Evolutionary conservation across 768 basidiomycete species (phyloP), one percentile per base, ranked within the genome.

Genomic region (Cytidiella melzeri): DNA sequence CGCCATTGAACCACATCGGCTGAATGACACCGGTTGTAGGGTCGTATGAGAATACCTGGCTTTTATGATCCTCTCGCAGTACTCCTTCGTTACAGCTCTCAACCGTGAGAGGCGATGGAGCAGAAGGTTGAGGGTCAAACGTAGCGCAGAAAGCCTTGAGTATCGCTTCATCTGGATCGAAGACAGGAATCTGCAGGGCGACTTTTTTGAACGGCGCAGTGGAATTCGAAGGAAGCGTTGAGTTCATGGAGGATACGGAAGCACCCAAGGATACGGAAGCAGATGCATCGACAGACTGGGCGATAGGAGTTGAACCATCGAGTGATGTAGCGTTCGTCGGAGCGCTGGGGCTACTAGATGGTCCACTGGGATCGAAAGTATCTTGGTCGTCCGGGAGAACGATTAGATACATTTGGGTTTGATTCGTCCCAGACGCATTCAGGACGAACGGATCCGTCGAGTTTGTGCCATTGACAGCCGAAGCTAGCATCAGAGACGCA

Each of bases 41-140:
- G 55, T 83, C 67, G 60, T 77, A 87, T 26, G 73, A 63, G 62
- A 88, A 90, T 4, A 68, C 55, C 61, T 90, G 86, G 54, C 76
- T 80, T 56, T 63, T 64, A 56, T 74, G 68, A 5, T 38, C 48
- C 47, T 61, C 49, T 25, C 47, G 20, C 9, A 52, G 42, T 1
- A 57, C 23, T 47, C 57, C 46, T 48, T 58, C 40, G 20, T 45
- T 34, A 56, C 82, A 87, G 7, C 57, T 60, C 43, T 71, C 62
- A 61, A 78, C 70, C 4, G 70, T 73, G 59, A 87, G 67, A 3
- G 76, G 73, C n/a, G 72, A 68, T 2, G 76, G 69, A 2, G 63
- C 55, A 4, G 67, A 48, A 2, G 82, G 81, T 24, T 70, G 65
- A 3, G 79, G 70, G 54, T 84, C 70, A 59, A 76, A 86, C 4